Conservation (phyloP, 1,284 basidiomycete species). For the Hypsizygus ulmarius region DNA sequence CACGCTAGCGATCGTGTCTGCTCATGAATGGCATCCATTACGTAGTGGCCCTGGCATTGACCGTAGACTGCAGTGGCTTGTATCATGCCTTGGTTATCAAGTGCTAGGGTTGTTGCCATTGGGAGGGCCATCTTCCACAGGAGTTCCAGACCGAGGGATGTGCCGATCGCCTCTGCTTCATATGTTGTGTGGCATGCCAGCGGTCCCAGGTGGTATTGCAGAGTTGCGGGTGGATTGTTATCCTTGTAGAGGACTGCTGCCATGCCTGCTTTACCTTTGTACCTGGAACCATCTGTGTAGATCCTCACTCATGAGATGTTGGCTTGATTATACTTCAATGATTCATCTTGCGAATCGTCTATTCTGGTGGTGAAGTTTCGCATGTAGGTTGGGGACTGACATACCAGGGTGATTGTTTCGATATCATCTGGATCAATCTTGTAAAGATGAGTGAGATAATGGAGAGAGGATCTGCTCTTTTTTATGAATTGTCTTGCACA, state of each 20-base stretch:
- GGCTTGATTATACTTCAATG: constrained; percentile 6
- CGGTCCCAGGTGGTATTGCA: constrained; percentile 13
- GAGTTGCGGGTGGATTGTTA: background rate
- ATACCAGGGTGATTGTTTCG: constrained; percentile 14
- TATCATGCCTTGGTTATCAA: constrained; percentile 6
- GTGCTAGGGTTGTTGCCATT: background rate
- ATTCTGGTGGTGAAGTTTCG: constrained; percentile 8
- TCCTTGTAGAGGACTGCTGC: constrained; percentile 14
- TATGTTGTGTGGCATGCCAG: constrained; percentile 8
- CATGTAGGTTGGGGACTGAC: background rate
- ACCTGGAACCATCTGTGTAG: constrained; percentile 19
- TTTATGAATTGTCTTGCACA: background rate
- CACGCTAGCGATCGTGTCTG: background rate
- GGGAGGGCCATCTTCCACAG: background rate
- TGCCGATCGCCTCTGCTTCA: constrained; percentile 9
- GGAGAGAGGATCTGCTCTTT: constrained; percentile 2
- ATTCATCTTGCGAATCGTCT: constrained; percentile 7
- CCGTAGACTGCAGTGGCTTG: background rate
- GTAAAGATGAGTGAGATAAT: constrained; percentile 13
- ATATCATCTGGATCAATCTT: constrained; percentile 11
- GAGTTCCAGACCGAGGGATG: constrained; percentile 6
- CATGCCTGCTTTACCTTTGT: constrained; percentile 13
- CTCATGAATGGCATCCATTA: background rate
- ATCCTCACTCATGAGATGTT: constrained; percentile 11
- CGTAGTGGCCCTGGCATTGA: constrained; percentile 4